Conservation (phyloP, 805 yeast genomes). For the Yarrowia divulgata region DNA sequence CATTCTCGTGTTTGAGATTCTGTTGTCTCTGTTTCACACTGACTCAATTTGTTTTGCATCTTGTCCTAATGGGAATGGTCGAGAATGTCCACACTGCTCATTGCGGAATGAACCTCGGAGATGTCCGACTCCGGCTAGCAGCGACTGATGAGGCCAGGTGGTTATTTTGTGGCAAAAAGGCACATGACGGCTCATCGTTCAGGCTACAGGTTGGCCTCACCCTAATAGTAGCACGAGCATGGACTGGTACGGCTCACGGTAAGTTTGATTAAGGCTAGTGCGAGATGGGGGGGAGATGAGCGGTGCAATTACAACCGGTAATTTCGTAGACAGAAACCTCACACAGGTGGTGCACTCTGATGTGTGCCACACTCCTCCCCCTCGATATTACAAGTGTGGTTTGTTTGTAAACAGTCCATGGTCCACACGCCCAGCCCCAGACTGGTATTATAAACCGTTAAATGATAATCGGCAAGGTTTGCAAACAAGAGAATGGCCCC, state of each 20-base stretch:
- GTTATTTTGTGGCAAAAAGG: slow-evolving; percentile 4
- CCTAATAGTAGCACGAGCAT: too few relatives aligned
- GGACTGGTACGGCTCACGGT: neutral
- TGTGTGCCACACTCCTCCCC: too few relatives aligned
- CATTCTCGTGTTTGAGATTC: too few relatives aligned
- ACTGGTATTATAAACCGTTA: slow-evolving; percentile 6
- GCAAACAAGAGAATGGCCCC: neutral
- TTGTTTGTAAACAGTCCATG: neutral
- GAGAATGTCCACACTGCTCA: too few relatives aligned
- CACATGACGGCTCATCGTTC: slow-evolving; percentile 9
- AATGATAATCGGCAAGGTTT: neutral
- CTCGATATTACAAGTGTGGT: neutral
- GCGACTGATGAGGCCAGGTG: neutral
- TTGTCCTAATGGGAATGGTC: too few relatives aligned
- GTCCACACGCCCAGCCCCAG: too few relatives aligned
- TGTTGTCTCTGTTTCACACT: too few relatives aligned
- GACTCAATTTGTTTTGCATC: too few relatives aligned
- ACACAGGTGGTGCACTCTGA: too few relatives aligned
- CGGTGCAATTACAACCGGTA: neutral
- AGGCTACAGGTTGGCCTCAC: slow-evolving; percentile 3
- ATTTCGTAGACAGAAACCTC: too few relatives aligned
- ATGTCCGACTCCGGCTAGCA: neutral
- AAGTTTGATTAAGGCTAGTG: slow-evolving; percentile 4
- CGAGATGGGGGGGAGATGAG: neutral
- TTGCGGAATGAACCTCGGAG: neutral